Evolutionary conservation across 2,329 filamentous ascomycete genomes (phyloP), one percentile per base, ranked within the genome.

Genomic region (Paecilomyces formosus): DNA sequence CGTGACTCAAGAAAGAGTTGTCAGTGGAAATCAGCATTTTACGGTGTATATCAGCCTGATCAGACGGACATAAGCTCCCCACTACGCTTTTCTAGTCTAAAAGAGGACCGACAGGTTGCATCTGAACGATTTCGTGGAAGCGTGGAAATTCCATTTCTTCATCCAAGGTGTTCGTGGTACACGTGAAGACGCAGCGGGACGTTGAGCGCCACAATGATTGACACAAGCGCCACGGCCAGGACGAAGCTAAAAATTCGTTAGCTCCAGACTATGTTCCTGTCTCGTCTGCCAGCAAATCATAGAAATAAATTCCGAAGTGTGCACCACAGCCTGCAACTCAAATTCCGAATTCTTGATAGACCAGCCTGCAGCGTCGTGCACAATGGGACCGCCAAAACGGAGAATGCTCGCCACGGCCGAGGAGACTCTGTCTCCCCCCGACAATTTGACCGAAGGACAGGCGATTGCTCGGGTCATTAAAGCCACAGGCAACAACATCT

Each of bases 401-500:
- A 88, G 86, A 65, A 78, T 94, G 57, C 84, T 88, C 58, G 90
- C 90, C 21, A 90, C 90, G 15, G 89, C 88, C 54, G 86, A 92
- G 70, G 88, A 90, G 73, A 80, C 86, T 78, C 71, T 85, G 76
- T 73, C 78, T 71, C 73, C 88, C 70, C 78, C 92, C 79, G 70
- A 76, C 58, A 68, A 71, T 6, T 75, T 88, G 21, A 60, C 76
- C 4, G 66, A 74, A n/a, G 73, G 72, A 31, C 83, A 87, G 68
- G 79, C 80, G 55, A 84, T 99, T 60, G 91, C 89, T 18, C 88
- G 87, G 58, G 87, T 97, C 59, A 77, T 89, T 69, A 89, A 90
- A 73, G 88, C 88, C 51, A 88, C 92, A 65, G 93, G 93, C 64
- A 96, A 96, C 78, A 95, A 89, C 73, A 81, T 96, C 50, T 97